Evolutionary conservation across 2,329 filamentous ascomycete genomes (phyloP), one percentile per base, ranked within the genome.

Genomic region (Aspergillus nomiae): DNA sequence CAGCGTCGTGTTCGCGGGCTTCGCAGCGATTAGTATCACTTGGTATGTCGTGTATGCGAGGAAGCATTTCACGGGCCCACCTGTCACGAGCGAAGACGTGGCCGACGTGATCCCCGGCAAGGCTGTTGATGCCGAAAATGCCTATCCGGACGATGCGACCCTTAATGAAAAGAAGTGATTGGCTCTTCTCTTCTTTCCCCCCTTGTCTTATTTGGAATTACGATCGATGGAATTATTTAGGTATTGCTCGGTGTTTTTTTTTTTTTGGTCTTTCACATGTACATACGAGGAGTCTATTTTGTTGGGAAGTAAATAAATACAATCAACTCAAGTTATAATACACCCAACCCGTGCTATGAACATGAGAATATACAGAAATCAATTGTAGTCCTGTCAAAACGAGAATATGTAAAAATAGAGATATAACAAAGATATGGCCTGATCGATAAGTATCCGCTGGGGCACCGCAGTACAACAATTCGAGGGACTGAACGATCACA

Each of bases 21-120:
- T 90, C 63, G 88, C 83, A 0, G 67, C 76, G 16, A 85, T 90
- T 63, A 88, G 86, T 57, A 74, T 88, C 12, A 66, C 80, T 4
- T 90, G 88, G 88, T 90, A 90, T 74, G 82, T 89, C 66, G 81
- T 80, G 1, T 85, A 87, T 70, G 88, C 87, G 9, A 79, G 87
- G 57, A 88, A 87, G 76, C 83, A 86, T 66, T 90, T 90, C 69
- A 87, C 81, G 4, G 88, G 88, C 0, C 88, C 88, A 28, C 78
- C 78, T 3, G 68, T 79, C 41, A 67, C 67, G 11, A 59, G 69
- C 28, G 71, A 73, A 4, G 73, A 78, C 46, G 70, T 67, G 32
- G 71, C 71, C 10, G 73, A 70, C 4, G 70, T 78, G 24, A 74
- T 77, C 68, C 70, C 71, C n/a, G 74, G 72, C 14, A 73, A 71